Conservation (phyloP, 306 rosid genomes). For the Hippophae tibetana region DNA sequence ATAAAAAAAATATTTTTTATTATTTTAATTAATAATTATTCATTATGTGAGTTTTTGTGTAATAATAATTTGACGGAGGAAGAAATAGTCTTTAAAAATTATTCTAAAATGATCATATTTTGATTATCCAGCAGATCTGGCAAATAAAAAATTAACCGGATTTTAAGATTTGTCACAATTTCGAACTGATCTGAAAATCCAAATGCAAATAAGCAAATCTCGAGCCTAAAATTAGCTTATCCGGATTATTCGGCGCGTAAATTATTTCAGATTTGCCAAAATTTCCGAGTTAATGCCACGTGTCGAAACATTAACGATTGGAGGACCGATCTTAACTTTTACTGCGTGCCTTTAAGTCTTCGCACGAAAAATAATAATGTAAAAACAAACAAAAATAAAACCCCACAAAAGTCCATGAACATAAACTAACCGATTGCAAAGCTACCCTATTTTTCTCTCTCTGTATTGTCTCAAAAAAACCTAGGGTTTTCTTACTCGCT, state of each 20-base stretch:
- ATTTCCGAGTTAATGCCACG: conserved; percentile 33
- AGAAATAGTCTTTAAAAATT: no score
- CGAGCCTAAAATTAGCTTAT: no score
- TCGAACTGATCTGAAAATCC: no score
- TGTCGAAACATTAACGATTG: conserved; percentile 17
- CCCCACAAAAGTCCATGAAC: neutral
- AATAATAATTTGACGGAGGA: no score
- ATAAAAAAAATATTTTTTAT: no score
- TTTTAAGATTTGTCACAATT: no score
- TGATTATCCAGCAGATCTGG: no score
- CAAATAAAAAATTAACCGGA: no score
- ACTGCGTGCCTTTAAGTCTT: conserved; percentile 11
- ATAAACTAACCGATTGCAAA: neutral
- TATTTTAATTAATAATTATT: no score
- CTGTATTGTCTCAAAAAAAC: neutral
- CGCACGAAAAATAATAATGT: neutral
- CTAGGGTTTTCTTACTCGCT: conserved; percentile 21
- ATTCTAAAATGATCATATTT: no score
- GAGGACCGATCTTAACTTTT: conserved; percentile 23
- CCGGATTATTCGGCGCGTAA: conserved; percentile 2
- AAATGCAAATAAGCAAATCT: no score
- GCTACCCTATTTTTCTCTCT: conserved; percentile 3
- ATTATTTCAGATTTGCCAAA: conserved; percentile 18
- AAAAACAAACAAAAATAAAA: neutral
- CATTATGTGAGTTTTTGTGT: no score